Evolutionary conservation across 768 basidiomycete species (phyloP), one percentile per base, ranked within the genome.

Genomic region (Mycena capillaripes): DNA sequence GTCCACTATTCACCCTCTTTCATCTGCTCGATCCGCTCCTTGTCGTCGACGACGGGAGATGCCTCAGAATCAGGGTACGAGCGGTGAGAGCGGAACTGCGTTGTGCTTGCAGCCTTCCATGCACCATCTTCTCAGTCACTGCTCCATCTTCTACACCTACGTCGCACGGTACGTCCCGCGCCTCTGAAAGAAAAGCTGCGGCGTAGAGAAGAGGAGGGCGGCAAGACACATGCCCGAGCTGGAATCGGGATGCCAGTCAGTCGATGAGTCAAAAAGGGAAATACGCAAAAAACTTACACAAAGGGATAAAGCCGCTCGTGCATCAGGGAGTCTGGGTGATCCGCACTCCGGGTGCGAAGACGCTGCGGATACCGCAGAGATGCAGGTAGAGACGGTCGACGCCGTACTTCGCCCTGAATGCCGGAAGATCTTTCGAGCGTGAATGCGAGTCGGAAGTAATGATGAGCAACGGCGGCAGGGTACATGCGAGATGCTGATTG

Each of bases 181-280:
- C 21, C 44, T 72, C 61, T 14, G 57, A 1, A 63, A 56, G 34
- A 53, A 56, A 21, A 19, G 50, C 2, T 23, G 52, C 2, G 44
- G 53, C 16, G 44, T 25, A 0, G 63, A 63, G 14, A 63, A 66
- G 57, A 69, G 72, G 1, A 69, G 63, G 21, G 72, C 62, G 3
- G 55, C 66, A 56, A 73, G 72, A 32, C 67, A 52, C 48, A 44
- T 34, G 23, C 55, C 46, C 48, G 48, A 50, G 55, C 72, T 76
- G 19, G 69, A 68, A 17, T 17, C 42, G 16, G 63, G 46, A 48
- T 16, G 25, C 25, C 56, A 29, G n/a, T 19, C 21, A 29, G 60
- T 19, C 19, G n/a, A 56, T 2, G 38, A 46, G 32, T 40, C n/a
- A 42, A n/a, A 40, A 34, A 0, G 38, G 19, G 30, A 38, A 9